Conservation (phyloP, 257 asterid species). For the Capsicum pubescens region DNA sequence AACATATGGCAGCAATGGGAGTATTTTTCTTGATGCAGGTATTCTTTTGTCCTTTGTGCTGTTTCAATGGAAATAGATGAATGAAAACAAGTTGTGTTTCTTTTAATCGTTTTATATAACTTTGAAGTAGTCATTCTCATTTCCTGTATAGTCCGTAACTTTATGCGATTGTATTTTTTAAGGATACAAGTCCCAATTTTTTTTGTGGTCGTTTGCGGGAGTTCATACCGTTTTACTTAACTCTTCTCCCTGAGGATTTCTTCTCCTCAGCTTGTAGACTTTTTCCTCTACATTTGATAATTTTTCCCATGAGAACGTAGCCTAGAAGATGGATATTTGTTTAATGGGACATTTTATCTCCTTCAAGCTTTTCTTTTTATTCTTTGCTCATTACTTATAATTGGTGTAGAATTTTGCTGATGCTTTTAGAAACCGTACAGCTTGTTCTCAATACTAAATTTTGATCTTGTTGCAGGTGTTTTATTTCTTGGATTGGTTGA, state of each 20-base stretch:
- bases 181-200: background rate
- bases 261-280: background rate
- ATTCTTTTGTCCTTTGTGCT: slow-evolving; percentile 17
- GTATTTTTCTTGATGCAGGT: slow-evolving; percentile 99
- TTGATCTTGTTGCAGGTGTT: slow-evolving; percentile 70
- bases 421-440: background rate
- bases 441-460: slow-evolving; percentile 28
- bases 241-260: background rate
- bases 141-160: background rate
- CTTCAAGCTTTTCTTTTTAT: background rate
- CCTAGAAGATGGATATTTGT: background rate
- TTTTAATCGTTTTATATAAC: background rate
- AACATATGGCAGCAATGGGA: slow-evolving; percentile 99
- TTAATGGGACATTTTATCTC: background rate
- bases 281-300: background rate
- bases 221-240: background rate
- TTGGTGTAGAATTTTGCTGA: slow-evolving; percentile 1
- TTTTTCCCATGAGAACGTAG: background rate
- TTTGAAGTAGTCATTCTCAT: background rate
- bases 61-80: slow-evolving; percentile 2
- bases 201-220: background rate
- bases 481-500: slow-evolving; percentile 95
- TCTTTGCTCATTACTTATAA: background rate
- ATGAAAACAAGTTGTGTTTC: background rate
- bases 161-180: background rate